Evolutionary conservation across 352 stramenopile genomes (phyloP).

Genomic region (Phytophthora uliginosa): DNA sequence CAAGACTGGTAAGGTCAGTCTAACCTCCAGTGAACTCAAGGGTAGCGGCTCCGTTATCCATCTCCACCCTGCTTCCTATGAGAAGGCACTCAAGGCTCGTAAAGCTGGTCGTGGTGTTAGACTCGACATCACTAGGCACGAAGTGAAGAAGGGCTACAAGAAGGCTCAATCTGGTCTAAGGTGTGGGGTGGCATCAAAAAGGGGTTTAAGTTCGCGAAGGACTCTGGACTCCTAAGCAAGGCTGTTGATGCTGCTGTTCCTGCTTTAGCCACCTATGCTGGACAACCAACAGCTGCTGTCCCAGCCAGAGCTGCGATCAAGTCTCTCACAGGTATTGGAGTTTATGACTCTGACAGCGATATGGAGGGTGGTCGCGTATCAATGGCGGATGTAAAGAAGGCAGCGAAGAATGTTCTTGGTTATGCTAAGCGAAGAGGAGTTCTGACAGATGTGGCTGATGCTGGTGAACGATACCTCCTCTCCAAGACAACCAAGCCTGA

Average conservation of each 20-base stretch:
- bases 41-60: no score
- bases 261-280: neutral
- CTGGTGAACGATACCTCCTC: neutral
- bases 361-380: constrained; percentile 2
- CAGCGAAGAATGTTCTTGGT: neutral
- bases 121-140: neutral
- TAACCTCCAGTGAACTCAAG: no score
- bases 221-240: neutral
- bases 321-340: no score
- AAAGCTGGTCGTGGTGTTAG: no score
- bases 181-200: neutral
- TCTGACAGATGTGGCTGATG: no score
- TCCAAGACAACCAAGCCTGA: no score
- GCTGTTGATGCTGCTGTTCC: neutral
- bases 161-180: neutral
- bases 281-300: neutral
- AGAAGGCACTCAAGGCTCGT: no score
- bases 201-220: neutral
- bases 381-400: constrained; percentile 10
- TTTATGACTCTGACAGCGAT: neutral
- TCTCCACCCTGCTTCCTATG: no score
- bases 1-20: no score
- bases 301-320: neutral
- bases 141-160: neutral
- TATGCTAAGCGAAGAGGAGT: no score